Percentiles rank a stretch among this genome's conserved stretches.
Evolutionary conservation across 805 yeast genomes (phyloP).

Genomic region (Danielia oregonensis): DNA sequence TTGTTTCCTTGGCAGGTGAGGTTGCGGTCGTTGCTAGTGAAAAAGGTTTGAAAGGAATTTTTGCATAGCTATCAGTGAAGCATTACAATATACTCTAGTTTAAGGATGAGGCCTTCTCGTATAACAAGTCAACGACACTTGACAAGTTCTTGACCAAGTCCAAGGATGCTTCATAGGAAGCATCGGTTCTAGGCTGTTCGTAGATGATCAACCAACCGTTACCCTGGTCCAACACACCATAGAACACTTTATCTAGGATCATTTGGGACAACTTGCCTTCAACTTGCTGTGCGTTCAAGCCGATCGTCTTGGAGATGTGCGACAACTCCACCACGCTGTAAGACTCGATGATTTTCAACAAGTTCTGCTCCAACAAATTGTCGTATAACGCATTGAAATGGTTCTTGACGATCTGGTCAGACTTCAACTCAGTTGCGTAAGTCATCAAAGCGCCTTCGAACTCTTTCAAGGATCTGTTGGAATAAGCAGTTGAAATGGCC

Average conservation of each 20-base stretch:
- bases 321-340: constrained; percentile 92
- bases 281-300: constrained; percentile 80
- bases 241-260: constrained; percentile 93
- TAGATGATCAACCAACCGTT: constrained; percentile 95
- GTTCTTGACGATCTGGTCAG: constrained; percentile 83
- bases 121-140: constrained; percentile 81
- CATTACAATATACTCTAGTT: constrained; percentile 40
- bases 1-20: constrained; percentile 49
- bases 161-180: constrained; percentile 81
- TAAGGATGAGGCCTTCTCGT: constrained; percentile 87
- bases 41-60: constrained; percentile 44
- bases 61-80: constrained; percentile 16
- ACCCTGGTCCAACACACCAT: constrained; percentile 96
- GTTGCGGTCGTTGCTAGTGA: constrained; percentile 51
- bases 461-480: constrained; percentile 84
- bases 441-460: constrained; percentile 78
- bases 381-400: constrained; percentile 93
- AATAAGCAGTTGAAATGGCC: constrained; percentile 85
- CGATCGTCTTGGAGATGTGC: constrained; percentile 83
- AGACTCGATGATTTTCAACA: constrained; percentile 93
- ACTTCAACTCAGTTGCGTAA: constrained; percentile 70
- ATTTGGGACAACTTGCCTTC: constrained; percentile 94
- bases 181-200: constrained; percentile 84
- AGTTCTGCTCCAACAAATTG: constrained; percentile 85
- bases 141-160: constrained; percentile 86